Conservation (phyloP, 495 filamentous ascomycete species). For the Daldinia grandis region DNA sequence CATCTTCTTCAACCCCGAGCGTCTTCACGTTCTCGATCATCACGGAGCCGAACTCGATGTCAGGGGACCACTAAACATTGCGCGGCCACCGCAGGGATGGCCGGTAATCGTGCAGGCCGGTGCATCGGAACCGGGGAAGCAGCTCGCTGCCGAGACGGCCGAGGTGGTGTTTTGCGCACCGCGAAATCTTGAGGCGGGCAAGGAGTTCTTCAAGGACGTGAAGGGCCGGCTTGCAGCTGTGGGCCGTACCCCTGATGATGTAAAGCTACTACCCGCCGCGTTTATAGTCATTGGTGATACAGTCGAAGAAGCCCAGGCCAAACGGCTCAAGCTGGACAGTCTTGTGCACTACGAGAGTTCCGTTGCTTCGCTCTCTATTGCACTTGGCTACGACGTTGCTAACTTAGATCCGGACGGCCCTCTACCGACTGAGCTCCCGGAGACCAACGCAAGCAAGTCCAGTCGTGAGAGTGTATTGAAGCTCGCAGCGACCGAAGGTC, state of each 20-base stretch:
- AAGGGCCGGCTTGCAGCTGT: conserved; percentile 57
- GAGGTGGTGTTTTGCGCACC: conserved; percentile 61
- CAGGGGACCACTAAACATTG: conserved; percentile 62
- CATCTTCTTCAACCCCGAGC: conserved; percentile 58
- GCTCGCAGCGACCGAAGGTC: conserved; percentile 53
- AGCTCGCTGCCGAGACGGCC: conserved; percentile 63
- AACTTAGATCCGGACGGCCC: conserved; percentile 59
- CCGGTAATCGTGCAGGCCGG: conserved; percentile 66
- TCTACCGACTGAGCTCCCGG: conserved; percentile 58
- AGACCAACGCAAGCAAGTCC: conserved; percentile 64
- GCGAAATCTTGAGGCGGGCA: conserved; percentile 52
- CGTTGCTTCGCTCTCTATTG: conserved; percentile 62
- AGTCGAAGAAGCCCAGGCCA: conserved; percentile 59
- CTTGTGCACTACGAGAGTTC: conserved; percentile 65
- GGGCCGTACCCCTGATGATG: conserved; percentile 52
- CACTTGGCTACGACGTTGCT: conserved; percentile 57
- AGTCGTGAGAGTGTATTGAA: conserved; percentile 53
- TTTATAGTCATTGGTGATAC: conserved; percentile 55
- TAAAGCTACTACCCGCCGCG: conserved; percentile 64
- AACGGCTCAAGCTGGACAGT: conserved; percentile 60
- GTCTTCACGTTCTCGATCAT: conserved; percentile 60
- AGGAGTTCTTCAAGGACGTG: conserved; percentile 62
- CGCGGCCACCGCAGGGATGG: conserved; percentile 63
- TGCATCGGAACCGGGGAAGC: conserved; percentile 61
- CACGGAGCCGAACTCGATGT: conserved; percentile 57